Evolutionary conservation across 768 basidiomycete genomes (phyloP).

Genomic region (Naematelia aurantialba): DNA sequence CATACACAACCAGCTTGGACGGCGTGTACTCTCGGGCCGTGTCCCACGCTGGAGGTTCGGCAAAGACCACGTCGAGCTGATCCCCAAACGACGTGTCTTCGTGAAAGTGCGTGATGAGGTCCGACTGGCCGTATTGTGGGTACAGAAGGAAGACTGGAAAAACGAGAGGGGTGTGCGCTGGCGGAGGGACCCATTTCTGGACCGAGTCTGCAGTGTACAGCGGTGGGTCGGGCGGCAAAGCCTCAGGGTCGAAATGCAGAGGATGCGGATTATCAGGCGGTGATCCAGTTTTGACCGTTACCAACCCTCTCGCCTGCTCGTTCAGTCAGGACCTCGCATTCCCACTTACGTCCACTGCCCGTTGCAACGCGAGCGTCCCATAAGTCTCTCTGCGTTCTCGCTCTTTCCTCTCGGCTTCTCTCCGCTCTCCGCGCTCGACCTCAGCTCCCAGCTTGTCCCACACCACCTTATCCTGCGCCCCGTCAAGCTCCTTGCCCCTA

Average conservation of each 20-base stretch:
- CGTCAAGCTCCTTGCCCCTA: conserved; percentile 42
- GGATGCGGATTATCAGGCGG: conserved; percentile 51
- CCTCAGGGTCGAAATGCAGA: conserved; percentile 41
- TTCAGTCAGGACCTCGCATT: neutral
- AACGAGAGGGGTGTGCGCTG: conserved; percentile 58
- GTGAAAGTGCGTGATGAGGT: conserved; percentile 78
- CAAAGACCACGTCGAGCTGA: conserved; percentile 75
- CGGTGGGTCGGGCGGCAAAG: conserved; percentile 19
- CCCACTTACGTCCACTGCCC: conserved; percentile 66
- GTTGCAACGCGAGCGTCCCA: conserved; percentile 57
- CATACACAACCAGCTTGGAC: conserved; percentile 71
- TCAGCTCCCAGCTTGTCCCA: conserved; percentile 54
- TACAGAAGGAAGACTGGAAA: conserved; percentile 91
- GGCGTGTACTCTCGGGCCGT: conserved; percentile 62
- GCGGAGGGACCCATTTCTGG: conserved; percentile 57
- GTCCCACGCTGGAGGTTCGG: conserved; percentile 67
- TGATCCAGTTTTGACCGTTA: conserved; percentile 36
- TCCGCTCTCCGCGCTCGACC: conserved; percentile 33
- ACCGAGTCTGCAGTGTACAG: conserved; percentile 8
- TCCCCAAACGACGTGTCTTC: conserved; percentile 78
- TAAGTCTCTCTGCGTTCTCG: conserved; percentile 55
- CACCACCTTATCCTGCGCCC: conserved; percentile 52
- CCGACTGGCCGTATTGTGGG: conserved; percentile 82
- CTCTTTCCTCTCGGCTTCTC: conserved; percentile 28
- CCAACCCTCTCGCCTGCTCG: conserved; percentile 55